These are phyloP conservation scores for Clarireedia hainanense DNA, from an alignment of 2,329 filamentous ascomycete genomes.

Conservation along the genomic window DNA sequence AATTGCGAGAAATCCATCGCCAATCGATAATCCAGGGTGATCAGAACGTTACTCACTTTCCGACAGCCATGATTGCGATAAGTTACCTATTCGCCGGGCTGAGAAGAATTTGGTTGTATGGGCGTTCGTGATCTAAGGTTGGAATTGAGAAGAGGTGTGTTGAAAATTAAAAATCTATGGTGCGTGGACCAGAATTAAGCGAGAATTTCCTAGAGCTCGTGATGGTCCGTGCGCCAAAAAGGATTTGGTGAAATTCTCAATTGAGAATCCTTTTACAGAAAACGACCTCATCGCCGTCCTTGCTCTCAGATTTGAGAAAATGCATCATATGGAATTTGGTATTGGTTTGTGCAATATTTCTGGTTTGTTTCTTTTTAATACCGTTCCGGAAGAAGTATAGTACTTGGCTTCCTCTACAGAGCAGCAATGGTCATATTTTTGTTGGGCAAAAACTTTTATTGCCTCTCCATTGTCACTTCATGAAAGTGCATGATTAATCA, in stretches of 20 bases:
- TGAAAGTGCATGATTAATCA: not conserved
- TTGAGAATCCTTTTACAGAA: too few relatives aligned
- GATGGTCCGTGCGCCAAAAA: not conserved
- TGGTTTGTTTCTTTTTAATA: too few relatives aligned
- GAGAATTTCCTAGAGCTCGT: not conserved
- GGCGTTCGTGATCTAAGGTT: constrained; percentile 9
- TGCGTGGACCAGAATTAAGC: constrained; percentile 9
- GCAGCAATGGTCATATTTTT: too few relatives aligned
- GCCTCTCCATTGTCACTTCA: too few relatives aligned
- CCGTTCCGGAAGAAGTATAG: too few relatives aligned
- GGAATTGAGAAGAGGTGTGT: not conserved
- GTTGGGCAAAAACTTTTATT: too few relatives aligned
- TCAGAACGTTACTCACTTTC: constrained; percentile 51
- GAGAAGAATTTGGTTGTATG: constrained; percentile 12
- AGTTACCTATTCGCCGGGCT: constrained; percentile 26
- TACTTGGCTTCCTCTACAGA: too few relatives aligned
- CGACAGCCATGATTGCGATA: constrained; percentile 73
- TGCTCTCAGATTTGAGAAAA: too few relatives aligned
- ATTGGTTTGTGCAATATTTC: too few relatives aligned
- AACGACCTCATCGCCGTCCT: too few relatives aligned
- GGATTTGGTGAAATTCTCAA: not conserved
- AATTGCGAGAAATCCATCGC: constrained; percentile 4
- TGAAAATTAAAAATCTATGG: constrained; percentile 5
- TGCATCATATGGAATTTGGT: too few relatives aligned
- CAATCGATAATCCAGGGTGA: not conserved